Evolutionary conservation across 768 basidiomycete genomes (phyloP).

Genomic region (Peribolospora kevripleyi): DNA sequence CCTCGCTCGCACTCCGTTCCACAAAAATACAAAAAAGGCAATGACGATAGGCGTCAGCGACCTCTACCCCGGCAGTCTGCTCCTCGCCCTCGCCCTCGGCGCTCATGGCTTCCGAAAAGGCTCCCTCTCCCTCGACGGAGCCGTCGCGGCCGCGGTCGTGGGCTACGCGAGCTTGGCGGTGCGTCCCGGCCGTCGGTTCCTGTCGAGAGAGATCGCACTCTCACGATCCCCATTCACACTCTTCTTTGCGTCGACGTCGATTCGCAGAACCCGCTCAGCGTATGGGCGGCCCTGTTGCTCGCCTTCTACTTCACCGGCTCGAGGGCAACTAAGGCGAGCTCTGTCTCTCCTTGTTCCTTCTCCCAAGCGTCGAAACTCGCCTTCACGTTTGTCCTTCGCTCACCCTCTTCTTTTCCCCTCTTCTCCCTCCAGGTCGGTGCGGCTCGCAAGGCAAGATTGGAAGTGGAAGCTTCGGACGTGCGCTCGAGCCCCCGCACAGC

Average conservation of each 20-base stretch:
- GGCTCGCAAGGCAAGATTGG: neutral
- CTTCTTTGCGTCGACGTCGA: too few species aligned
- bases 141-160: slow-evolving; percentile 46
- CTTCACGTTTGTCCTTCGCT: neutral
- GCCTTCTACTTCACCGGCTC: slow-evolving; percentile 59
- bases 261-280: slow-evolving; percentile 28
- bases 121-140: slow-evolving; percentile 54
- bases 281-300: slow-evolving; percentile 42
- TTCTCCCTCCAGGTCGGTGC: neutral
- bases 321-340: slow-evolving; percentile 60
- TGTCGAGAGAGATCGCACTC: too few species aligned
- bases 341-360: neutral
- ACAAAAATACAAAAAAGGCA: too few species aligned
- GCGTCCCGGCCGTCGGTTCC: too few species aligned
- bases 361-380: neutral
- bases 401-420: neutral
- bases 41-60: too few species aligned
- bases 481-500: too few species aligned
- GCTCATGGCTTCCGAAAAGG: slow-evolving; percentile 45
- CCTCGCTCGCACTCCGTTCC: too few species aligned
- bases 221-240: too few species aligned
- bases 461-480: too few species aligned
- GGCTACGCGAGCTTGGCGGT: slow-evolving; percentile 44
- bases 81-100: slow-evolving; percentile 25
- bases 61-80: too few species aligned